Base-by-base conservation (phyloP, 164 flowering plant species). In the Annona cherimola region DNA sequence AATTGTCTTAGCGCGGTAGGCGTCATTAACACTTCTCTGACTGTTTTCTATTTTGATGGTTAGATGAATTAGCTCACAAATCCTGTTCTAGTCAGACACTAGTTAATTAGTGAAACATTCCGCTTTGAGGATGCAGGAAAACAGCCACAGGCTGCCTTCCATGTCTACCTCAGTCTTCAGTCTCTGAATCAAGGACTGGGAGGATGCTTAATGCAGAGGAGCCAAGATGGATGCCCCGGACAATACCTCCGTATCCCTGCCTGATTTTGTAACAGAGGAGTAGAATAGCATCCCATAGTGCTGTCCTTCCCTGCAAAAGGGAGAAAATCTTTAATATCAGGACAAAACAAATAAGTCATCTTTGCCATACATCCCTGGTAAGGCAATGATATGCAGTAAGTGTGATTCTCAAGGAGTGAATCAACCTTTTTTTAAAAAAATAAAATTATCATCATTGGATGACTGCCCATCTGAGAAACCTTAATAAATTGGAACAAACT, bases 271-370 rank as follows among this genome's bases (percentile, higher is more conserved):
- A 84, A 79, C 96, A 91, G 67, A 95, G 71, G 42, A 93, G 88
- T 86, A 93, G 82, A 72, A 95, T 80, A 61, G 98, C 86, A 85
- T 95, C 99, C 99, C 99, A 95, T 5, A 95, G 76, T 14, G 99
- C 96, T 9, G 91, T 89, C 78, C 98, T 87, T 70, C 98, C 97
- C 99, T 95, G 96, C 40, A 76, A 80, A 75, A 59, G 9, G n/a
- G 26, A 67, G 26, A 67, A 63, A 42, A 70, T 45, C 54, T 63
- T 64, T 42, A 16, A 40, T 41, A 8, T 64, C 44, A 41, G 16
- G 12, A 42, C 6, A 4, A 64, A 62, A 50, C 40, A 18, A 40
- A 64, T 16, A 64, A 26, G 1, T 26, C 35, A 26, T 26, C 35
- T 26, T 26, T 26, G 35, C 35, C 35, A 26, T 26, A 26, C 35